These are phyloP conservation scores for Cryphonectria japonica DNA, from an alignment of 2,329 filamentous ascomycete genomes.

Conservation along the genomic window DNA sequence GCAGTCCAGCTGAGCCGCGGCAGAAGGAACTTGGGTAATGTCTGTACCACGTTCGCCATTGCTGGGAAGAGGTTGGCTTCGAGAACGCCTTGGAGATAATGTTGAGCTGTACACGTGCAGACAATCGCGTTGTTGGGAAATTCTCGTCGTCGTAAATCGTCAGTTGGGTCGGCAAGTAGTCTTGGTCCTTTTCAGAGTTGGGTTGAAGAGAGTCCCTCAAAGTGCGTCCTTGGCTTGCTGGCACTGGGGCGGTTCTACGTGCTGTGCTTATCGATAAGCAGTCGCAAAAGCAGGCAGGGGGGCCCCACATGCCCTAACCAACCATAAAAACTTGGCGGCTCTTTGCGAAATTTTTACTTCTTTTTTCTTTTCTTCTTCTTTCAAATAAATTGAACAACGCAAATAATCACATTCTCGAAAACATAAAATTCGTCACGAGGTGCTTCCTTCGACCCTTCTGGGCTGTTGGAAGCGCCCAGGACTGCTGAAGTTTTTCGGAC, in stretches of 20 bases:
- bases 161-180: neutral
- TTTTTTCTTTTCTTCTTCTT: conserved; percentile 40
- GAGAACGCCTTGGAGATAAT: neutral
- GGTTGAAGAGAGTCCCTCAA: neutral
- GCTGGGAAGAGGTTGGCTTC: neutral
- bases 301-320: conserved; percentile 24
- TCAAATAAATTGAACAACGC: conserved; percentile 49
- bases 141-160: neutral
- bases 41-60: conserved; percentile 43
- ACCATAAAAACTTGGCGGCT: conserved; percentile 17
- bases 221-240: neutral
- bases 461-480: conserved; percentile 43
- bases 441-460: conserved; percentile 34
- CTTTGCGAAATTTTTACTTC: conserved; percentile 30
- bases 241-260: neutral
- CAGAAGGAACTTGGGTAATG: conserved; percentile 57
- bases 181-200: neutral
- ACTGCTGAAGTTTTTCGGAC: conserved; percentile 49
- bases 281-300: neutral
- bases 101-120: neutral
- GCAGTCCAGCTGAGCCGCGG: conserved; percentile 59
- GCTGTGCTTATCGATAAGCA: conserved; percentile 13
- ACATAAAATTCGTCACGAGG: conserved; percentile 48
- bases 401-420: conserved; percentile 53
- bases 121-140: neutral